These are phyloP conservation scores for Rhynchosporium agropyri DNA, from an alignment of 2,329 filamentous ascomycete species.

Conservation along the genomic window DNA sequence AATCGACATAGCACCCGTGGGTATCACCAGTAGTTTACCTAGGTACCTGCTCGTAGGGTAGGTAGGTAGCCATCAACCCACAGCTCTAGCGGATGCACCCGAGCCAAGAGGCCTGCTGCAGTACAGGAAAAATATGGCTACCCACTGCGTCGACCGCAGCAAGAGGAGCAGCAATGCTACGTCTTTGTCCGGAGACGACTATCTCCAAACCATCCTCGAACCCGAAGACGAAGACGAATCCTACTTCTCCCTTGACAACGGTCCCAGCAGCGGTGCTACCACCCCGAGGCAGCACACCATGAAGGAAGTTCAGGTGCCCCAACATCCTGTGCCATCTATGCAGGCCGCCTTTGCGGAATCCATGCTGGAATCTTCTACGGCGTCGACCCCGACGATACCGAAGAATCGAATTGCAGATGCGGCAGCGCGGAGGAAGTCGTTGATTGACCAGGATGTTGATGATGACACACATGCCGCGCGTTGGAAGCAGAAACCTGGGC, in stretches of 20 bases:
- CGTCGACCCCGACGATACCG: conserved; percentile 51
- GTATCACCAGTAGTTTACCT: conserved; percentile 10
- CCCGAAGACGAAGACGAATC: background rate
- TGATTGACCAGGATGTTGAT: conserved; percentile 69
- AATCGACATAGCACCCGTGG: conserved; percentile 14
- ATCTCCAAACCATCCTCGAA: conserved; percentile 12
- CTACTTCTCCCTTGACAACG: conserved; percentile 6
- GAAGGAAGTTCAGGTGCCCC: conserved; percentile 45
- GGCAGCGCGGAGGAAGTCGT: conserved; percentile 62
- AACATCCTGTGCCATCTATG: conserved; percentile 75
- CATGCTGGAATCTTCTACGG: conserved; percentile 68
- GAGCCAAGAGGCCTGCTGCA: background rate
- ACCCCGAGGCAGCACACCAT: conserved; percentile 32
- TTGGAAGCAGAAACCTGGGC: conserved; percentile 76
- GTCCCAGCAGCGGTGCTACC: conserved; percentile 18
- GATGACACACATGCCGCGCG: conserved; percentile 71
- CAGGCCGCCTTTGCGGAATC: conserved; percentile 84
- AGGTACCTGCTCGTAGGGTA: background rate
- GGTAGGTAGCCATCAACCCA: background rate
- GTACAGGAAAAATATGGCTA: background rate
- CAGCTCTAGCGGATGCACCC: conserved; percentile 13
- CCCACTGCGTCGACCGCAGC: background rate
- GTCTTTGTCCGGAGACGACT: conserved; percentile 3
- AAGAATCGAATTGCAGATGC: conserved; percentile 58
- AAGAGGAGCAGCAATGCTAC: background rate